phyloP scores from a whole-genome alignment of 768 basidiomycete genomes.

The Lactarius trivialis region DNA sequence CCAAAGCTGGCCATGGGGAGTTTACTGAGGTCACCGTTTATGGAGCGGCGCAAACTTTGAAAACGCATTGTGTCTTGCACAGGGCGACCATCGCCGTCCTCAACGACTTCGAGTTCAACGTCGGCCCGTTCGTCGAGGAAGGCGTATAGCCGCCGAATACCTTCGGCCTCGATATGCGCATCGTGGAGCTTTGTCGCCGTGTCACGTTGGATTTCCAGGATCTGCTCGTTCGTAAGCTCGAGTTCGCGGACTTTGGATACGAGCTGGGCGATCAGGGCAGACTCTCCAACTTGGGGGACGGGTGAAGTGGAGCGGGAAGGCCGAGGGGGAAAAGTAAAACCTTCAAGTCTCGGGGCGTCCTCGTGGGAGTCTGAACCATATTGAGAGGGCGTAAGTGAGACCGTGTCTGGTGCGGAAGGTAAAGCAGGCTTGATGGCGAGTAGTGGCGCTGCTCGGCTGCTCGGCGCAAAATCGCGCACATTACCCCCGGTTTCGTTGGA shows the following conservation, averaged over 20 bases:
- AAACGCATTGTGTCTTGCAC: conserved; percentile 40
- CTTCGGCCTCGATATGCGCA: conserved; percentile 66
- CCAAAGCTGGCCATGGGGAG: conserved; percentile 19
- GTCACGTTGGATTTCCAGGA: conserved; percentile 56
- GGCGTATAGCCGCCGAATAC: conserved; percentile 65
- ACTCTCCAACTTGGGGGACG: conserved; percentile 27
- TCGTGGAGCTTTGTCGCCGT: conserved; percentile 57
- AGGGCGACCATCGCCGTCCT: conserved; percentile 31
- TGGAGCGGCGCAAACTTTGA: conserved; percentile 40
- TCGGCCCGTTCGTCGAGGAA: conserved; percentile 51
- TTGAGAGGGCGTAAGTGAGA: not conserved
- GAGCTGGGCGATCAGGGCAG: conserved; percentile 59
- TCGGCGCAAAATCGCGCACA: conserved; percentile 57
- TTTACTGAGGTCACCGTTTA: conserved; percentile 33
- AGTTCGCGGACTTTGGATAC: conserved; percentile 70
- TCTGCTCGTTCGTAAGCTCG: conserved; percentile 63
- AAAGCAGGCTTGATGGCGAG: not conserved
- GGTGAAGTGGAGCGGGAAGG: conserved; percentile 2
- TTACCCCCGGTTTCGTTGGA: conserved; percentile 27
- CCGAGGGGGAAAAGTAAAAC: conserved; percentile 27
- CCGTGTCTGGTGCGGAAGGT: conserved; percentile 4
- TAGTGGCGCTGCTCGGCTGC: conserved; percentile 23
- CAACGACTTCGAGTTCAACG: conserved; percentile 42
- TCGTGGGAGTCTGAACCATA: not conserved
- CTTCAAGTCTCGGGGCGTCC: not conserved